Percentiles rank a stretch among this genome's conserved stretches.
phyloP scores from a whole-genome alignment of 495 filamentous ascomycete genomes.

The Evansstolkia leycettana region DNA sequence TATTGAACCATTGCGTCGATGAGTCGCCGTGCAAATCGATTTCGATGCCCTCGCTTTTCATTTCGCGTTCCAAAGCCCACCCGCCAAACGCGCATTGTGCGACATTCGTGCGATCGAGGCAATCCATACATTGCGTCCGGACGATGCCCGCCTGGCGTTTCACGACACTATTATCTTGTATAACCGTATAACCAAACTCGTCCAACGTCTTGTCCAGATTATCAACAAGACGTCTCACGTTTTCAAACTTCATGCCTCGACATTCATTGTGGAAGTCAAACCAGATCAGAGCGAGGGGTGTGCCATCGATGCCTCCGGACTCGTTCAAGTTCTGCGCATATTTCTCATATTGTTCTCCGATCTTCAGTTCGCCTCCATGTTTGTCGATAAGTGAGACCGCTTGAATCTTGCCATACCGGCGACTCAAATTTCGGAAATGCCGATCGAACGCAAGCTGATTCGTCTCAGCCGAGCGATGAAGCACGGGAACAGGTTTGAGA shows the following conservation, averaged over 20 bases:
- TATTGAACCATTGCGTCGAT: constrained; percentile 83
- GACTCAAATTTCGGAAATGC: constrained; percentile 58
- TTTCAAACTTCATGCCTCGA: constrained; percentile 94
- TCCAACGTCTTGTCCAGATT: constrained; percentile 51
- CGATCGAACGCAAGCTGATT: constrained; percentile 67
- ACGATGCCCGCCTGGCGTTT: constrained; percentile 60
- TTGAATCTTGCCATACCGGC: constrained; percentile 63
- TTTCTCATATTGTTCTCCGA: constrained; percentile 67
- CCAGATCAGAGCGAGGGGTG: constrained; percentile 69
- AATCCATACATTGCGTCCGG: constrained; percentile 96
- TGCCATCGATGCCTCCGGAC: constrained; percentile 39
- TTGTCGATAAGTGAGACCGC: constrained; percentile 82
- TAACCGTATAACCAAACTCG: constrained; percentile 49
- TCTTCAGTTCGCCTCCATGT: constrained; percentile 60
- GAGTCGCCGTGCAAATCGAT: constrained; percentile 58
- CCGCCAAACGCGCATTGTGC: constrained; percentile 79
- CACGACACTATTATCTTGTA: constrained; percentile 36
- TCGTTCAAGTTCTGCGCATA: constrained; percentile 50
- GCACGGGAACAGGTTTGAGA: constrained; percentile 72
- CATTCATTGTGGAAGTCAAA: constrained; percentile 90
- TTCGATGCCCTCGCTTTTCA: constrained; percentile 60
- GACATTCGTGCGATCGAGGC: constrained; percentile 86
- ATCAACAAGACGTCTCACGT: constrained; percentile 67
- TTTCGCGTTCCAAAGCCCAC: constrained; percentile 60
- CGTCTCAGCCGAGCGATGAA: constrained; percentile 62